phyloP scores from a whole-genome alignment of 2,329 filamentous ascomycete species.

The Trichoderma polysporum region DNA sequence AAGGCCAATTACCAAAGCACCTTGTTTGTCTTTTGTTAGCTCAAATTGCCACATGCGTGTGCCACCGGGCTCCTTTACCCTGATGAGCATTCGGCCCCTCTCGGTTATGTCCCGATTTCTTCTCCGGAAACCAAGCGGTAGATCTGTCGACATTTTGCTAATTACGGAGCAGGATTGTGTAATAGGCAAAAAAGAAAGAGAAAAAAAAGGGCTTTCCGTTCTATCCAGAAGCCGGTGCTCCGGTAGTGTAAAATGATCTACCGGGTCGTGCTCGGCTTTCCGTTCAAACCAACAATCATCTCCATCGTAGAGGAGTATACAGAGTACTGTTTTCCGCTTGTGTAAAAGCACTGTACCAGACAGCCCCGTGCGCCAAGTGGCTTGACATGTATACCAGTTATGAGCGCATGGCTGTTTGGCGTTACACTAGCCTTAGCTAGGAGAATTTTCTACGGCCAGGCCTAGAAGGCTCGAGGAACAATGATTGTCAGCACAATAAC shows the following conservation, averaged over 20 bases:
- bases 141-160: not conserved
- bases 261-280: conserved; percentile 7
- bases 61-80: not conserved
- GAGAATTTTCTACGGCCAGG: not conserved
- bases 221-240: not conserved
- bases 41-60: not conserved
- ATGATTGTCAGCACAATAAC: not conserved
- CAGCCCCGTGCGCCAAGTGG: not conserved
- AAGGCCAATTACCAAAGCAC: not conserved
- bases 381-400: not conserved
- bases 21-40: not conserved
- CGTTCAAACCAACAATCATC: not conserved
- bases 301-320: not conserved
- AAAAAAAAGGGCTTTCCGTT: not conserved
- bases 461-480: not conserved
- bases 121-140: not conserved
- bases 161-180: not conserved
- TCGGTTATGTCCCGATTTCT: not conserved
- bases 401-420: not conserved
- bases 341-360: not conserved
- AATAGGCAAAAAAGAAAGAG: not conserved
- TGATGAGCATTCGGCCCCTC: not conserved
- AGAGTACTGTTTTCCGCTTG: not conserved
- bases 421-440: not conserved
- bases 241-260: conserved; percentile 2